Evolutionary conservation across 306 rosid genomes (phyloP), one percentile per base, ranked within the genome.

Genomic region (Quercus ilex): DNA sequence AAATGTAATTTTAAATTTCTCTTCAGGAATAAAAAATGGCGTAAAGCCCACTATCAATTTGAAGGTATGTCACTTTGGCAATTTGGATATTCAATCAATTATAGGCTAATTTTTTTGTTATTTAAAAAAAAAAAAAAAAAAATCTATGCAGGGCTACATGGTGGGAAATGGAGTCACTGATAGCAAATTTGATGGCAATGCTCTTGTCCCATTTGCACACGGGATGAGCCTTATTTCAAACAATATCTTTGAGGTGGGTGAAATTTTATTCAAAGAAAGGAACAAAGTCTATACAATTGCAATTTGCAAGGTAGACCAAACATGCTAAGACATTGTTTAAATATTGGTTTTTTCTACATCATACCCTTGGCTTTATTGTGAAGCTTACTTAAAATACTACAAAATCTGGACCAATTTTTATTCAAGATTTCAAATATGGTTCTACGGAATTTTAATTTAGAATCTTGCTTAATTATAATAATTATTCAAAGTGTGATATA

Each of bases 221-320:
- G 97, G 98, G 11, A 93, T 93, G 98, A 97, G 88, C 25, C 95
- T 93, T 59, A 85, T 93, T 62, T 87, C 98, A 3, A 86, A 93
- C 55, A 49, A 70, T 31, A 83, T 91, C 31, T 93, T 73, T 76
- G 73, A 88, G 90, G 96, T 92, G 1, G 28, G 20, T 38, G 62
- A 38, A 57, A 51, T 0, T 1, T 53, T 38, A 38, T 38, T 38
- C 41, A 35, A 38, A 38, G 46, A 38, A 38, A 38, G 10, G 46
- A 38, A 38, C 46, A 38, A 8, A 35, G 46, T 38, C 46, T 38
- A 8, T 38, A 38, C 11, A 38, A 38, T 38, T 38, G 46, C 46
- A 38, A 38, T 38, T 38, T 38, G 46, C 46, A 38, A 38, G 10
- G 46, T 7, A 38, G 46, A 38, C 46, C 46, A 38, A 7, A 10